A percentile compares a stretch with the other conserved stretches of the same genome.
Conservation (phyloP, 768 basidiomycete species). For the Cystobasidium tubakii region DNA sequence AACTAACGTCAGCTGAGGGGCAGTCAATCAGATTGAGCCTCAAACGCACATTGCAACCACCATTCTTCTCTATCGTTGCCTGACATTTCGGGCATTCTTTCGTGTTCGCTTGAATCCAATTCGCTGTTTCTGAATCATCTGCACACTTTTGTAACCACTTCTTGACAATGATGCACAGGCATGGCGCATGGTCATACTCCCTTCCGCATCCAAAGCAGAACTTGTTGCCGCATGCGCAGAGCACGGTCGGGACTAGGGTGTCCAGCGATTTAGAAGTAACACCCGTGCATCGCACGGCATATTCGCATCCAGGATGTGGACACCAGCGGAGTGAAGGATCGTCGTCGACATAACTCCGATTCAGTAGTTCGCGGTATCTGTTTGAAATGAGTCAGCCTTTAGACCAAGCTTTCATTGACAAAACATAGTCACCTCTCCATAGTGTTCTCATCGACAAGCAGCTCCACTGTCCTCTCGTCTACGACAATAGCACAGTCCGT, state of each 20-base stretch:
- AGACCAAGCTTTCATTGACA: not conserved
- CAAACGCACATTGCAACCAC: conserved; percentile 78
- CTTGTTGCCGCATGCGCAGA: conserved; percentile 69
- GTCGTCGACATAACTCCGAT: conserved; percentile 82
- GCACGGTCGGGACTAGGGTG: conserved; percentile 78
- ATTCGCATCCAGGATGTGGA: conserved; percentile 87
- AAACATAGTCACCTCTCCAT: conserved; percentile 46
- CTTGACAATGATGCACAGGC: conserved; percentile 78
- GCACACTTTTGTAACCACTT: conserved; percentile 96
- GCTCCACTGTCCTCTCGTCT: conserved; percentile 50
- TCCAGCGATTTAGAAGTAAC: conserved; percentile 70
- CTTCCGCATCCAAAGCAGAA: conserved; percentile 94
- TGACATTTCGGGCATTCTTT: conserved; percentile 95
- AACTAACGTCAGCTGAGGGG: conserved; percentile 31
- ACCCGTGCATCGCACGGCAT: conserved; percentile 83
- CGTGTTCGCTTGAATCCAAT: conserved; percentile 99
- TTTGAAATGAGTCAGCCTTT: conserved; percentile 33
- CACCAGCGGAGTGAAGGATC: conserved; percentile 82
- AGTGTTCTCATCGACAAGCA: conserved; percentile 57
- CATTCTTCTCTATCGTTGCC: conserved; percentile 99
- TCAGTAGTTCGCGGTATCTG: conserved; percentile 79
- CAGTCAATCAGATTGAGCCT: conserved; percentile 24
- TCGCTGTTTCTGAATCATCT: conserved; percentile 96
- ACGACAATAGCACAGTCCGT: conserved; percentile 51
- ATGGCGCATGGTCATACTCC: conserved; percentile 82